A percentile compares a stretch with the other conserved stretches of the same genome.
Evolutionary conservation across 2,329 filamentous ascomycete genomes (phyloP).

Genomic region (Phaeosphaeriaceae sp.): DNA sequence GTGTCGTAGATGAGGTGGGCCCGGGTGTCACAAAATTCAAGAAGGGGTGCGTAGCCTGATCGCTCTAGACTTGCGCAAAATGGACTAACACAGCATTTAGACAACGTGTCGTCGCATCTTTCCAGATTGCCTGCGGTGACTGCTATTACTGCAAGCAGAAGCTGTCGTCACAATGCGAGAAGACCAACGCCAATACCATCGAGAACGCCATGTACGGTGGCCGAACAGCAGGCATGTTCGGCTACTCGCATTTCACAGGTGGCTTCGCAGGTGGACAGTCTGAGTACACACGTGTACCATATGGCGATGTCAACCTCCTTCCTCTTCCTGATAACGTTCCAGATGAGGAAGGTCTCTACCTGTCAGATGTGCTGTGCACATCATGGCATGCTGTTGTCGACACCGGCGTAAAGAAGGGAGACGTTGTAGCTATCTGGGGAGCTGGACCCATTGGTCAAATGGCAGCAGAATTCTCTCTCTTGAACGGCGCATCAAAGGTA

Average conservation of each 20-base stretch:
- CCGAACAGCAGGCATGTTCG: constrained; percentile 71
- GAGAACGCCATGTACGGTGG: constrained; percentile 80
- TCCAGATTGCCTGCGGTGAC: constrained; percentile 75
- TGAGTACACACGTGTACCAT: constrained; percentile 83
- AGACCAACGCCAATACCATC: constrained; percentile 76
- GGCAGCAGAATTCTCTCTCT: constrained; percentile 69
- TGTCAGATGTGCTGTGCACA: constrained; percentile 81
- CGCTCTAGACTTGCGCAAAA: neutral
- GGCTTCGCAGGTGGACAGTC: constrained; percentile 89
- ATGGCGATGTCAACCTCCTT: constrained; percentile 81
- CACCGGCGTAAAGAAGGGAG: constrained; percentile 77
- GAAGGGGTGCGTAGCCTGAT: constrained; percentile 42
- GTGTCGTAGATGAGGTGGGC: constrained; percentile 57
- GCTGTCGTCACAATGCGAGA: constrained; percentile 79
- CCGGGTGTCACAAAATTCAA: constrained; percentile 51
- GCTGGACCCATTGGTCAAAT: constrained; percentile 87
- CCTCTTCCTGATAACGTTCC: constrained; percentile 79
- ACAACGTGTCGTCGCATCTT: constrained; percentile 78
- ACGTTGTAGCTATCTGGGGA: constrained; percentile 86
- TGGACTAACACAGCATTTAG: constrained; percentile 33
- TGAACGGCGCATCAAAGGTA: constrained; percentile 76
- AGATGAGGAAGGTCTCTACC: constrained; percentile 82
- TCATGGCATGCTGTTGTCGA: constrained; percentile 85
- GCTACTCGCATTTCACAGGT: constrained; percentile 74
- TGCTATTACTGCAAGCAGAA: constrained; percentile 84